Evolutionary conservation across 2,329 filamentous ascomycete genomes (phyloP), one percentile per base, ranked within the genome.

Genomic region (Diaporthe longicolla): DNA sequence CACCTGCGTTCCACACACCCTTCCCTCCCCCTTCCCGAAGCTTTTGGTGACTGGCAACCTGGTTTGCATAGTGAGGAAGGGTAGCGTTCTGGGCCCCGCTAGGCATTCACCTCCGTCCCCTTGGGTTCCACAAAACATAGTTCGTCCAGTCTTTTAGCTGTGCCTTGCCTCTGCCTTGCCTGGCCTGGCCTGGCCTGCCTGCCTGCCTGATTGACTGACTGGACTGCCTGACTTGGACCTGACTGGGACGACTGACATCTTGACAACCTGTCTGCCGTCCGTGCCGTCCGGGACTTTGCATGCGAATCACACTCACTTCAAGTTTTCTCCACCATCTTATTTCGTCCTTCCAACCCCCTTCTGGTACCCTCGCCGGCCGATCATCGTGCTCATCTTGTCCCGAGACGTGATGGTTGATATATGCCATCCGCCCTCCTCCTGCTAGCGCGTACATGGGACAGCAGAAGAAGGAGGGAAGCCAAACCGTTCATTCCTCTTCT

Each of bases 351-450:
- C 63, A 37, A 9, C 9, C 63, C 63, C 4, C 63, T 66, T 66
- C 63, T 52, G 63, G 63, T 24, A 66, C 8, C 9, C 32, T 37
- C 63, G 48, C 45, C 63, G 63, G 63, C 29, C 48, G 63, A 52
- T 66, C 63, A 66, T 13, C 45, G 63, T n/a, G 29, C 26, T 66
- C 63, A 66, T 37, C 45, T 52, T 66, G 61, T 45, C 43, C 17
- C 24, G 26, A 45, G 29, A 66, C 63, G 63, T 66, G 43, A 52
- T 66, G 63, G 63, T 66, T 52, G 63, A 66, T 66, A 66, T 66
- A 52, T 66, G 63, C 63, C 45, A 35, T 50, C 63, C 63, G 63
- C 63, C 63, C 45, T 66, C 4, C 61, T 52, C 63, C 9, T 66
- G 45, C 63, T 52, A 66, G 63, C 37, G 29, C 63, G 63, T 37